These are phyloP conservation scores for Sclerotinia spermophila DNA, from an alignment of 2,329 filamentous ascomycete genomes.

Conservation along the genomic window DNA sequence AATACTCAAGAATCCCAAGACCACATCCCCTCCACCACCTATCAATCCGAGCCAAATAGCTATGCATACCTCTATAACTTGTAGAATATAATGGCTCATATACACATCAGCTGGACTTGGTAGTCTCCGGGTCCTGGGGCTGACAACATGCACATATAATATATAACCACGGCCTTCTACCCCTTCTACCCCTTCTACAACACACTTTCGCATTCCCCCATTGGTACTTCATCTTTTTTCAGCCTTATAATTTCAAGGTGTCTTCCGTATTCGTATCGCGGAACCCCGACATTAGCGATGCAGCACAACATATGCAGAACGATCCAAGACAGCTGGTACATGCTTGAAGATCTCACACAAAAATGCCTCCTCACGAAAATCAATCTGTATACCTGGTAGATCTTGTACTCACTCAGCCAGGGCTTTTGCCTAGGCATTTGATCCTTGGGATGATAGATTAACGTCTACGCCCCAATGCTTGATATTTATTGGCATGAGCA, in stretches of 20 bases:
- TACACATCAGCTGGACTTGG: not conserved
- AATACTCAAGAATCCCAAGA: not conserved
- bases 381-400: too few species aligned
- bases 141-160: too few species aligned
- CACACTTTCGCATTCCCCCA: not conserved
- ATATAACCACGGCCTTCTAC: not conserved
- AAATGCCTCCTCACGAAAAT: conserved; percentile 6
- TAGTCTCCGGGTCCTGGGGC: not conserved
- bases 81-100: not conserved
- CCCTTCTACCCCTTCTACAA: too few species aligned
- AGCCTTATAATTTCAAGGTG: not conserved
- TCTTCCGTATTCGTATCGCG: not conserved
- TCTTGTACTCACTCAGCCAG: too few species aligned
- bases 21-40: not conserved
- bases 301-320: not conserved
- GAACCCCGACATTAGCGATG: not conserved
- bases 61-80: not conserved
- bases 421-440: not conserved
- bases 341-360: not conserved
- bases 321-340: not conserved
- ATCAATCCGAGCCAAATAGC: not conserved
- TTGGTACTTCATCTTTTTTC: not conserved
- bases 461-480: not conserved
- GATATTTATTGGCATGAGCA: not conserved
- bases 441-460: not conserved